These are phyloP conservation scores for Polysphondylium violaceum DNA, from an alignment of 78 protist genomes.

Conservation along the genomic window DNA sequence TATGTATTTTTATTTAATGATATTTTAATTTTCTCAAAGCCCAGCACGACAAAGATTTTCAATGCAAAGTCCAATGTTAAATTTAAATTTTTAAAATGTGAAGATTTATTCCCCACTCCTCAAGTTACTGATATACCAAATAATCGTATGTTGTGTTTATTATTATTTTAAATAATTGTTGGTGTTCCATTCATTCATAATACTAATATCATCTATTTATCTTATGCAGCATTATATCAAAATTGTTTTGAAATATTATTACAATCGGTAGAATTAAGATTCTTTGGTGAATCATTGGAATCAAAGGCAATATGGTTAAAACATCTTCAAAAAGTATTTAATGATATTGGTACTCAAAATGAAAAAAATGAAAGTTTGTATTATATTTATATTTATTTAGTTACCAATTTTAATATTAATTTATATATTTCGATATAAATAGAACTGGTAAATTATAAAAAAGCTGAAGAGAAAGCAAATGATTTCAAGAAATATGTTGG, in stretches of 20 bases:
- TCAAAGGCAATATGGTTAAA: constrained; percentile 36
- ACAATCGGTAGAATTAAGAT: constrained; percentile 23
- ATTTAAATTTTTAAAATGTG: constrained; percentile 69
- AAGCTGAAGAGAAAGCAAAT: constrained; percentile 69
- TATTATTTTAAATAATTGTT: neutral
- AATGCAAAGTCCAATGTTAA: constrained; percentile 28
- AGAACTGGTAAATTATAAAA: constrained; percentile 36
- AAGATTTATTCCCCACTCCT: constrained; percentile 67
- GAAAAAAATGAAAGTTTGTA: constrained; percentile 22
- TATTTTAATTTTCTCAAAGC: constrained; percentile 69
- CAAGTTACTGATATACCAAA: constrained; percentile 52
- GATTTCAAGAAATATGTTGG: constrained; percentile 54
- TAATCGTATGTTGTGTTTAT: constrained; percentile 44
- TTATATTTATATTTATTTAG: neutral
- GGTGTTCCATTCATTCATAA: neutral
- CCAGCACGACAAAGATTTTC: constrained; percentile 43
- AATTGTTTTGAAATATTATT: constrained; percentile 53
- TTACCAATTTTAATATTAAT: neutral
- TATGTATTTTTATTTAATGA: constrained; percentile 76
- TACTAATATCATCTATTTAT: neutral
- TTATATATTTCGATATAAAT: neutral
- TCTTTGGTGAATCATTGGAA: constrained; percentile 42
- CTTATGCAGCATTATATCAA: constrained; percentile 3
- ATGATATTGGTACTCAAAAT: constrained; percentile 45
- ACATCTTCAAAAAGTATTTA: constrained; percentile 46